Conservation (phyloP, 2,329 filamentous ascomycete species). For the Verticillium klebahnii region DNA sequence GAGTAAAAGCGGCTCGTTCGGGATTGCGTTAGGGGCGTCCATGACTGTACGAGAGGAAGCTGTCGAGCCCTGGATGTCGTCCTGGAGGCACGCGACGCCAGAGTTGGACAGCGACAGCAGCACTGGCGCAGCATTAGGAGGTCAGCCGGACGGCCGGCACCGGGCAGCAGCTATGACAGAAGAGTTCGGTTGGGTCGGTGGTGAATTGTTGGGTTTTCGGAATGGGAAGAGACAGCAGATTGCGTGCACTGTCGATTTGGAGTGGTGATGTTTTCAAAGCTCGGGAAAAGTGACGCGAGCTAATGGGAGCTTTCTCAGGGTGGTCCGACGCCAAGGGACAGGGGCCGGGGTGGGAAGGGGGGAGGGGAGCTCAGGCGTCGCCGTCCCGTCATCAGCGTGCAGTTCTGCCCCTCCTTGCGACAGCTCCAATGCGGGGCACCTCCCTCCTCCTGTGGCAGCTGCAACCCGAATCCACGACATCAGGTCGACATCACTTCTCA, state of each 20-base stretch:
- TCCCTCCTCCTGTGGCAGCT: not conserved
- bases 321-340: not conserved
- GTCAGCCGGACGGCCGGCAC: not conserved
- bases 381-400: not conserved
- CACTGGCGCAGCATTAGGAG: slow-evolving; percentile 11
- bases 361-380: not conserved
- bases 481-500: not conserved
- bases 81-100: slow-evolving; percentile 4
- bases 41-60: not conserved
- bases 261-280: not conserved
- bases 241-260: too few relatives aligned
- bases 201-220: not conserved
- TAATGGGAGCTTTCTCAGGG: not conserved
- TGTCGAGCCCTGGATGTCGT: not conserved
- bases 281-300: not conserved
- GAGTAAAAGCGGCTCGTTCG: not conserved
- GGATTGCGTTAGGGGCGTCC: not conserved
- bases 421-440: not conserved
- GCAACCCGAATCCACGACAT: not conserved
- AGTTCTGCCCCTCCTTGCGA: not conserved
- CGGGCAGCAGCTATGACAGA: not conserved
- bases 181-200: not conserved
- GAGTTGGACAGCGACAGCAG: slow-evolving; percentile 7
- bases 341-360: not conserved
- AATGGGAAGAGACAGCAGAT: too few relatives aligned